A percentile compares a stretch with the other conserved stretches of the same genome.
phyloP scores from a whole-genome alignment of 208 protist species.

The Crithidia bombi region DNA sequence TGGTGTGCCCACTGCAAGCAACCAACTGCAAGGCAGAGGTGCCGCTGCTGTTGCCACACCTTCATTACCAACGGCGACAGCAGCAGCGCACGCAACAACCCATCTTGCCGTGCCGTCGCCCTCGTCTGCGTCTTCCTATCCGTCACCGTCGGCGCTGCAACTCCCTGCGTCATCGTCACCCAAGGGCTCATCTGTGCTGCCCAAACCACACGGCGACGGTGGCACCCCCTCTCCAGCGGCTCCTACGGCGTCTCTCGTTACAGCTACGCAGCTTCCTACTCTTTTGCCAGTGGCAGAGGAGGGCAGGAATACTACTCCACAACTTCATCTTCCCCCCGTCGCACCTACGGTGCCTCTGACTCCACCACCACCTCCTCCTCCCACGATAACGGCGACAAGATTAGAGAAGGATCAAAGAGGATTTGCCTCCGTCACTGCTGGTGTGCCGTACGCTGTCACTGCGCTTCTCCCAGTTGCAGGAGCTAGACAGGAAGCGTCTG shows the following conservation, averaged over 20 bases:
- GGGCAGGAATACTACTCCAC: too few relatives aligned
- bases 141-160: neutral
- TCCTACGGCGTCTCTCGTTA: too few relatives aligned
- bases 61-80: too few relatives aligned
- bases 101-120: neutral
- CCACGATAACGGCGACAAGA: neutral
- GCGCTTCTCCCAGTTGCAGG: neutral
- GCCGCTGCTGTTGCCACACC: too few relatives aligned
- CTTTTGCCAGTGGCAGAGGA: too few relatives aligned
- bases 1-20: neutral
- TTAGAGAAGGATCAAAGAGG: too few relatives aligned
- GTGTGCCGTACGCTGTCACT: constrained; percentile 6
- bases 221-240: too few relatives aligned
- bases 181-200: neutral
- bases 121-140: neutral
- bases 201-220: too few relatives aligned
- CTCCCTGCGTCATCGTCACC: neutral
- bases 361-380: neutral
- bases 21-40: neutral
- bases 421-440: neutral
- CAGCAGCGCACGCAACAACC: too few relatives aligned
- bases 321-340: too few relatives aligned
- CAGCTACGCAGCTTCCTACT: too few relatives aligned
- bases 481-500: neutral
- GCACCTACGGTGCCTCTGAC: neutral